Conservation (phyloP, 306 rosid genomes). For the Psophocarpus tetragonolobus region DNA sequence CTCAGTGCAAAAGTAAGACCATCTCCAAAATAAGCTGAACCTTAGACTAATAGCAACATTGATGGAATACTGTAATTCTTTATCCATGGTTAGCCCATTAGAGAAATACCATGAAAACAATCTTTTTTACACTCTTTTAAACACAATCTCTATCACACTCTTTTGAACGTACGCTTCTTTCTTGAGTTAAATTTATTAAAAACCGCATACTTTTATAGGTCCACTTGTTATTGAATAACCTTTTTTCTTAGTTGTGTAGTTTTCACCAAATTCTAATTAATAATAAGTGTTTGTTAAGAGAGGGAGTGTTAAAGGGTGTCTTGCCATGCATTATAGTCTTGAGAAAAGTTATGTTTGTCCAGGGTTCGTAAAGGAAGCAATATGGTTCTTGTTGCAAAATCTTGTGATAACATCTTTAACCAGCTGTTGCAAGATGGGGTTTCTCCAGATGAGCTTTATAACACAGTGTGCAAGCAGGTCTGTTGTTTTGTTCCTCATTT, state of each 20-base stretch:
- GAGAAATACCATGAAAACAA: too few species aligned
- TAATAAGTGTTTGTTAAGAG: too few species aligned
- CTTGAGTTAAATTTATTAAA: too few species aligned
- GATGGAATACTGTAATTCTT: neutral
- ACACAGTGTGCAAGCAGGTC: conserved; percentile 89
- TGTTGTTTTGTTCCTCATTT: neutral
- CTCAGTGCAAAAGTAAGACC: neutral
- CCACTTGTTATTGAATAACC: too few species aligned
- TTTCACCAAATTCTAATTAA: too few species aligned
- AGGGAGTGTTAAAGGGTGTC: too few species aligned
- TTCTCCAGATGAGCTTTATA: conserved; percentile 69
- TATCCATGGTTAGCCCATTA: neutral
- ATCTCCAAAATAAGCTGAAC: neutral
- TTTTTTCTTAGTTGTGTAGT: too few species aligned
- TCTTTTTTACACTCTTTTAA: too few species aligned
- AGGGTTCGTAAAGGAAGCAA: conserved; percentile 77
- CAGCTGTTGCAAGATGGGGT: conserved; percentile 75
- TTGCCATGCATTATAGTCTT: neutral
- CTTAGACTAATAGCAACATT: neutral
- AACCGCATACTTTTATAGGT: too few species aligned
- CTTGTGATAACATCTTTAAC: conserved; percentile 79
- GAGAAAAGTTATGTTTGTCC: conserved; percentile 27
- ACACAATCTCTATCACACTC: too few species aligned
- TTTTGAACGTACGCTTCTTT: too few species aligned
- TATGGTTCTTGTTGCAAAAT: conserved; percentile 54